phyloP scores from a whole-genome alignment of 768 basidiomycete genomes.

The Leccinum obscurum region DNA sequence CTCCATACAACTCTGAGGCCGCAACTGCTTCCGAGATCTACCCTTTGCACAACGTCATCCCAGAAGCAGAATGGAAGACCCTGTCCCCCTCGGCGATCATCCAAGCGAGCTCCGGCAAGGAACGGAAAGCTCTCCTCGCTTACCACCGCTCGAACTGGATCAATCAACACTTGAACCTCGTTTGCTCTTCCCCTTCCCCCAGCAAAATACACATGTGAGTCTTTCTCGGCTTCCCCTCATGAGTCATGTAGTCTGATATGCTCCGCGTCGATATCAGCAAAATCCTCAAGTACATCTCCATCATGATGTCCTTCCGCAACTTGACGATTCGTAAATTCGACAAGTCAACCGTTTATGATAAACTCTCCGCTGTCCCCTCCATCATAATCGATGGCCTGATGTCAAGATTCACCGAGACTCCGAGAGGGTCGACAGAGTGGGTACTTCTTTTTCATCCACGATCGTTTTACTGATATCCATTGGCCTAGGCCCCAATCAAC shows the following conservation, averaged over 20 bases:
- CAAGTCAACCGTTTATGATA: constrained; percentile 55
- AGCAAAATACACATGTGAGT: constrained; percentile 66
- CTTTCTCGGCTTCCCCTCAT: not conserved
- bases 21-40: constrained; percentile 72
- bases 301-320: constrained; percentile 71
- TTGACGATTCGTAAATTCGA: constrained; percentile 42
- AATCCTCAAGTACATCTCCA: constrained; percentile 76
- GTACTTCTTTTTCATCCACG: constrained; percentile 14
- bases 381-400: constrained; percentile 73
- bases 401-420: constrained; percentile 76
- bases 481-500: constrained; percentile 51
- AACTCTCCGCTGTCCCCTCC: constrained; percentile 57
- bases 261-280: constrained; percentile 46
- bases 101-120: constrained; percentile 45
- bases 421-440: constrained; percentile 66
- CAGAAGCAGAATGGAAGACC: constrained; percentile 77
- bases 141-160: constrained; percentile 69
- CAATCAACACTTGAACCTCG: constrained; percentile 55
- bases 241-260: constrained; percentile 1
- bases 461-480: not conserved
- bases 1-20: constrained; percentile 68
- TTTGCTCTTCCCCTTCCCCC: constrained; percentile 42
- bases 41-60: constrained; percentile 71
- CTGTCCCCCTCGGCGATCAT: constrained; percentile 59
- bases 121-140: constrained; percentile 59